phyloP scores from a whole-genome alignment of 352 stramenopile species.

The Aphanomyces stellatus region DNA sequence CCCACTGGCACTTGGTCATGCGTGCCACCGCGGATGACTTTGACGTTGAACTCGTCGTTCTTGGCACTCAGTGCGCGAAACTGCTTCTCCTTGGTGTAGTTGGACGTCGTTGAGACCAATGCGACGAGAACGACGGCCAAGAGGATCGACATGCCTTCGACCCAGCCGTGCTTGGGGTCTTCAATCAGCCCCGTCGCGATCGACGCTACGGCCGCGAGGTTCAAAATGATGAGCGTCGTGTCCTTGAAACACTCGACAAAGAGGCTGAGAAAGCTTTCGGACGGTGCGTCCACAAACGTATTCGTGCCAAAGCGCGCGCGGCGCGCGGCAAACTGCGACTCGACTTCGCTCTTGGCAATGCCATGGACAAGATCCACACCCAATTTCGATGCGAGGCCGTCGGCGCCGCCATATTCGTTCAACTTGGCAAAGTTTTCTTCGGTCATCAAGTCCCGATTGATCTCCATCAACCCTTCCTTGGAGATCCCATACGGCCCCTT shows the following conservation, averaged over 20 bases:
- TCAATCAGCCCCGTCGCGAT: slow-evolving; percentile 75
- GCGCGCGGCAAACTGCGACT: slow-evolving; percentile 42
- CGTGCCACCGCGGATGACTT: slow-evolving; percentile 58
- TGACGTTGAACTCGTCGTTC: slow-evolving; percentile 84
- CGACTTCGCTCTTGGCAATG: slow-evolving; percentile 47
- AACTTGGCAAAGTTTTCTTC: slow-evolving; percentile 58
- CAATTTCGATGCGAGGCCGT: slow-evolving; percentile 43
- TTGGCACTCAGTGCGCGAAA: slow-evolving; percentile 79
- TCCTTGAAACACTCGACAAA: slow-evolving; percentile 86
- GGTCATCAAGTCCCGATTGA: slow-evolving; percentile 80
- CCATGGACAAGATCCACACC: slow-evolving; percentile 62
- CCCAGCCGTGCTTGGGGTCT: slow-evolving; percentile 81
- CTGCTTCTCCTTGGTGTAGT: slow-evolving; percentile 94
- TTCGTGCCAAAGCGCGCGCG: slow-evolving; percentile 53
- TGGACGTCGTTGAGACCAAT: slow-evolving; percentile 91
- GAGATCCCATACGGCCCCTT: slow-evolving; percentile 64
- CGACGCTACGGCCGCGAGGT: slow-evolving; percentile 77
- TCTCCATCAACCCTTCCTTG: slow-evolving; percentile 46
- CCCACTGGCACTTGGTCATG: slow-evolving; percentile 58
- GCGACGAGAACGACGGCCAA: slow-evolving; percentile 90
- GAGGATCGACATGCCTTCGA: slow-evolving; percentile 93
- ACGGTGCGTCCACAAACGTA: slow-evolving; percentile 60
- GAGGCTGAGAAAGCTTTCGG: slow-evolving; percentile 68
- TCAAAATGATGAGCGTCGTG: slow-evolving; percentile 86
- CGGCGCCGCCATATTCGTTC: slow-evolving; percentile 45